Base-by-base conservation (phyloP, 257 asterid genomes). In the Penstemon barbatus region DNA sequence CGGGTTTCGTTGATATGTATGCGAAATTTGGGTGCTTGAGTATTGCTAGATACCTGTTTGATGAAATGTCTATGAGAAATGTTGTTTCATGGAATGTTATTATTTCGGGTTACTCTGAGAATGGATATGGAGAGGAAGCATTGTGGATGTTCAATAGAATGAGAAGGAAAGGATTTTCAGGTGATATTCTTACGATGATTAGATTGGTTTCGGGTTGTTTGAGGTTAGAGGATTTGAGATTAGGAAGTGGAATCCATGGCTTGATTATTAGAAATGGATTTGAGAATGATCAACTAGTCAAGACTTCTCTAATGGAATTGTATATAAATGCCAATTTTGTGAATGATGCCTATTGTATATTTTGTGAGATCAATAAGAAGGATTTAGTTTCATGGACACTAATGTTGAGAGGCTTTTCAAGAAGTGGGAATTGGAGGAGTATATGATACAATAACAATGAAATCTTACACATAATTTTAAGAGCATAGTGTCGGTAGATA, bases 311-410 rank as follows among this genome's bases (percentile, higher is more conserved):
- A 64, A 78, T 82, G 79, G 82, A 81, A 51, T 49, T 71, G 74
- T 82, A 86, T 68, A 76, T 82, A 57, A 76, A 70, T 57, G 64
- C 65, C 41, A 48, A 71, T 53, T 71, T 46, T 57, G 71, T 69
- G 6, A 45, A 69, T 13, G 78, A 84, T 70, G 93, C 90, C 36
- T 75, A 72, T 72, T 65, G 56, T 80, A 61, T 84, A 65, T 86
- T 86, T 44, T 55, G 39, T 46, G 88, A 84, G 73, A 76, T 86
- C 44, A 11, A 10, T 71, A 51, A 68, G 63, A 82, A 80, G 71
- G 93, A 84, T 62, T 71, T 79, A 63, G 82, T 84, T 56, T 70
- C 81, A 48, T 86, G 93, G 88, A 84, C 93, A 69, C 67, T 77
- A 72, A 86, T 86, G 88, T 63, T 86, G 71, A 76, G 79, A 60